A percentile compares a stretch with the other conserved stretches of the same genome.
phyloP scores from a whole-genome alignment of 352 stramenopile genomes.

The Phytopythium kandeliae region DNA sequence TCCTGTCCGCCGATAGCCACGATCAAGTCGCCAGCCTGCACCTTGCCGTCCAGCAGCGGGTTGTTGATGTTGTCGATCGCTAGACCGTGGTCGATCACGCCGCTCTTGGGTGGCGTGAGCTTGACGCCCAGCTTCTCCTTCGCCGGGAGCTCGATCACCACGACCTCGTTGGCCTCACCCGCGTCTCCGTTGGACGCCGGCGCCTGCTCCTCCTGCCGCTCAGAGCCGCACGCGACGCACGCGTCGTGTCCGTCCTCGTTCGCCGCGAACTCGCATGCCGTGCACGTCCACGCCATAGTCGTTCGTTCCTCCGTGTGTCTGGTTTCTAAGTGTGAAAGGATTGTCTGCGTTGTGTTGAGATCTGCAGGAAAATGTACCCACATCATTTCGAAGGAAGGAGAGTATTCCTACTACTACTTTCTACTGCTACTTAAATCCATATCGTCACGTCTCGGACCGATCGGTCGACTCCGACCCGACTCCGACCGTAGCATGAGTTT shows the following conservation, averaged over 20 bases:
- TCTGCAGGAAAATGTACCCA: too few species aligned
- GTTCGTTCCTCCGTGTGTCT: too few species aligned
- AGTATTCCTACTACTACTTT: too few species aligned
- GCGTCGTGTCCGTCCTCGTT: constrained; percentile 54
- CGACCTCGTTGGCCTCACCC: constrained; percentile 16
- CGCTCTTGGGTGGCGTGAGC: constrained; percentile 77
- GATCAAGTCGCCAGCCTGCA: constrained; percentile 76
- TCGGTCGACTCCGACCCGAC: too few species aligned
- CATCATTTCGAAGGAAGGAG: too few species aligned
- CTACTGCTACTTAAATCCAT: too few species aligned
- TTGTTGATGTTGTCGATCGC: constrained; percentile 88
- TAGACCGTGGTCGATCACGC: constrained; percentile 77
- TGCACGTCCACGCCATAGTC: constrained; percentile 55
- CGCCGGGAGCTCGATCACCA: constrained; percentile 75
- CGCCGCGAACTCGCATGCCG: constrained; percentile 52
- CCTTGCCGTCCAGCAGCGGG: constrained; percentile 74
- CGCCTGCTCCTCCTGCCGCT: constrained; percentile 24
- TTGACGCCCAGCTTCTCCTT: constrained; percentile 87
- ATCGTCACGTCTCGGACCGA: too few species aligned
- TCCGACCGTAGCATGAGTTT: too few species aligned
- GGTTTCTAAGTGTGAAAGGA: too few species aligned
- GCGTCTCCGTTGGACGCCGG: constrained; percentile 3
- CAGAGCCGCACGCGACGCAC: constrained; percentile 57
- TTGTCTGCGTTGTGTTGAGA: too few species aligned
- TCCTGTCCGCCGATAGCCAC: constrained; percentile 75